Conservation (phyloP, 1,284 basidiomycete genomes). For the Ceratobasidium sp. region DNA sequence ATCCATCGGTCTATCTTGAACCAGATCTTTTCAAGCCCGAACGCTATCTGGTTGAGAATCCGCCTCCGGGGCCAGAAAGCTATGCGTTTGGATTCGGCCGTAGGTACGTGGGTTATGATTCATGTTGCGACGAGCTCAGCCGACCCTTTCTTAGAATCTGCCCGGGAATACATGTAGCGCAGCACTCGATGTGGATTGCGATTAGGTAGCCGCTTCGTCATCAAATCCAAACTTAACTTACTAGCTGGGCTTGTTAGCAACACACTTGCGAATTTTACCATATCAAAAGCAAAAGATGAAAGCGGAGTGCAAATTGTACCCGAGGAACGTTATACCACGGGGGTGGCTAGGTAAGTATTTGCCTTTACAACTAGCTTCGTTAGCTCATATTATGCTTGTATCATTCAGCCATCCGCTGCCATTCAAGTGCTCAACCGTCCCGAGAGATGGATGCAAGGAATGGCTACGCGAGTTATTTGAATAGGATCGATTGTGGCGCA, state of each 20-base stretch:
- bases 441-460: constrained; percentile 2
- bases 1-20: constrained; percentile 87
- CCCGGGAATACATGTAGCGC: neutral
- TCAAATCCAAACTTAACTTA: neutral
- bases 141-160: constrained; percentile 11
- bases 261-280: neutral
- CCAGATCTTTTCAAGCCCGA: constrained; percentile 89
- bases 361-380: neutral
- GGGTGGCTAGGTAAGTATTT: neutral
- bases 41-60: constrained; percentile 88
- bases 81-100: constrained; percentile 38
- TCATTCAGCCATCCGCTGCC: constrained; percentile 14
- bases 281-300: neutral
- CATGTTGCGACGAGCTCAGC: neutral
- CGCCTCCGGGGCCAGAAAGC: constrained; percentile 55
- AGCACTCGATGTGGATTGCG: constrained; percentile 35
- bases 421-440: neutral
- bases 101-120: neutral
- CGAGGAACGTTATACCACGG: neutral
- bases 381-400: neutral
- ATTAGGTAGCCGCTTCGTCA: neutral
- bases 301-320: neutral
- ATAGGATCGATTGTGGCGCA: too few relatives aligned
- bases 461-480: neutral
- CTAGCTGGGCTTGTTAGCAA: neutral